phyloP scores from a whole-genome alignment of 352 stramenopile genomes.

The Pythium sp. region DNA sequence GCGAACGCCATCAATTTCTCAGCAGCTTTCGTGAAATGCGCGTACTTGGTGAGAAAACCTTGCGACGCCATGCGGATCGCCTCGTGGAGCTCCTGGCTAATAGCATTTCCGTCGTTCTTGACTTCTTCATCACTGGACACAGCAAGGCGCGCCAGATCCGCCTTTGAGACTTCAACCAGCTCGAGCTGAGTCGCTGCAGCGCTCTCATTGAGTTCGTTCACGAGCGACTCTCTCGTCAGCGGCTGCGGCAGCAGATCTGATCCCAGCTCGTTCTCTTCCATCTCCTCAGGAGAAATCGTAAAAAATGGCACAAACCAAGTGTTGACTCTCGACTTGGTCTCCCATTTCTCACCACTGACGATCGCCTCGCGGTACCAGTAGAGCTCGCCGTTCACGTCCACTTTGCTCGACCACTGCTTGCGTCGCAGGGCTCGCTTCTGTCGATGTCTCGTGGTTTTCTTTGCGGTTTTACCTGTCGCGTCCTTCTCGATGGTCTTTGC shows the following conservation, averaged over 20 bases:
- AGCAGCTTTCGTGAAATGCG: background rate
- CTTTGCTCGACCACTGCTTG: background rate
- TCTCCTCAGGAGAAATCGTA: background rate
- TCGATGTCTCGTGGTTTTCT: background rate
- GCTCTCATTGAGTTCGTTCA: no score
- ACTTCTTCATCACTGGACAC: background rate
- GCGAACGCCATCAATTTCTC: background rate
- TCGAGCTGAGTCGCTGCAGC: background rate
- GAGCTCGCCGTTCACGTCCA: background rate
- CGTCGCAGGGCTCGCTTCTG: background rate
- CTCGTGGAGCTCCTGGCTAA: background rate
- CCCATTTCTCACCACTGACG: background rate
- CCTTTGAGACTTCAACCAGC: background rate
- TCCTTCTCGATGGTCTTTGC: background rate
- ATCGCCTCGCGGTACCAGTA: background rate
- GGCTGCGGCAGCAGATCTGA: background rate
- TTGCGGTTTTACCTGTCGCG: no score
- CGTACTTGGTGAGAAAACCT: conserved; percentile 2
- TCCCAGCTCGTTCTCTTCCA: background rate
- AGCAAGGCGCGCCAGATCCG: background rate
- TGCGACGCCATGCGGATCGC: background rate
- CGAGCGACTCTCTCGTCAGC: background rate
- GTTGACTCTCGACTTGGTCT: background rate
- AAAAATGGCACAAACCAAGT: background rate
- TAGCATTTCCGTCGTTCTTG: background rate